phyloP scores from a whole-genome alignment of 495 filamentous ascomycete genomes.

The Penicillium daleae region DNA sequence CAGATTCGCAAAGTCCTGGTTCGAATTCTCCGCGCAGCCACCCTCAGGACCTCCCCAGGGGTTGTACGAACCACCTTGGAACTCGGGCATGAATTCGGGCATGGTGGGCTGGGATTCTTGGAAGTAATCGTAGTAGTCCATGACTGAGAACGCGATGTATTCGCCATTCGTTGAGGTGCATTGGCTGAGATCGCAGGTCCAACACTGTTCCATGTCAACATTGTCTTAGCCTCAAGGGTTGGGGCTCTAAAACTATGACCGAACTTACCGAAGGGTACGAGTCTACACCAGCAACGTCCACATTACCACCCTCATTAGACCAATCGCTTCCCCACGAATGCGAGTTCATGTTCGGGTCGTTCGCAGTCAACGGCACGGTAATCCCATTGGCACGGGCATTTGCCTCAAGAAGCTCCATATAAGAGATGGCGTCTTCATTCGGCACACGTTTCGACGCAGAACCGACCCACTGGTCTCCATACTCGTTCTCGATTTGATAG shows the following conservation, averaged over 20 bases:
- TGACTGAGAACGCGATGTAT: slow-evolving; percentile 54
- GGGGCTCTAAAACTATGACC: background rate
- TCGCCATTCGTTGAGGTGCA: slow-evolving; percentile 59
- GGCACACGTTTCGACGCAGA: slow-evolving; percentile 43
- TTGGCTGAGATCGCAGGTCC: slow-evolving; percentile 60
- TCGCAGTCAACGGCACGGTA: slow-evolving; percentile 55
- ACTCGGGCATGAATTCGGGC: slow-evolving; percentile 64
- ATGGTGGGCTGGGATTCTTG: slow-evolving; percentile 52
- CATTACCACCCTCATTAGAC: slow-evolving; percentile 55
- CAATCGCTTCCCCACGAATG: slow-evolving; percentile 60
- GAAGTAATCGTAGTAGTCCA: slow-evolving; percentile 61
- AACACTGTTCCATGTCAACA: slow-evolving; percentile 42
- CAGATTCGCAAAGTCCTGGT: slow-evolving; percentile 59
- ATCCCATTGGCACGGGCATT: slow-evolving; percentile 57
- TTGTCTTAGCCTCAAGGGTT: background rate
- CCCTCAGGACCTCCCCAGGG: slow-evolving; percentile 64
- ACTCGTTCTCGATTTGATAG: slow-evolving; percentile 67
- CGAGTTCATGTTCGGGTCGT: slow-evolving; percentile 57
- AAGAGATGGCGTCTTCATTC: slow-evolving; percentile 52
- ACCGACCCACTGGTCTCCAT: slow-evolving; percentile 58
- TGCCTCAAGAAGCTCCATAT: slow-evolving; percentile 59
- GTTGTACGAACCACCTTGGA: slow-evolving; percentile 66
- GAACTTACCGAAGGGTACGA: slow-evolving; percentile 55
- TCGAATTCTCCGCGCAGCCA: slow-evolving; percentile 49
- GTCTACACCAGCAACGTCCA: slow-evolving; percentile 61